phyloP scores from a whole-genome alignment of 768 basidiomycete species.

The Hypholoma sublateritium region DNA sequence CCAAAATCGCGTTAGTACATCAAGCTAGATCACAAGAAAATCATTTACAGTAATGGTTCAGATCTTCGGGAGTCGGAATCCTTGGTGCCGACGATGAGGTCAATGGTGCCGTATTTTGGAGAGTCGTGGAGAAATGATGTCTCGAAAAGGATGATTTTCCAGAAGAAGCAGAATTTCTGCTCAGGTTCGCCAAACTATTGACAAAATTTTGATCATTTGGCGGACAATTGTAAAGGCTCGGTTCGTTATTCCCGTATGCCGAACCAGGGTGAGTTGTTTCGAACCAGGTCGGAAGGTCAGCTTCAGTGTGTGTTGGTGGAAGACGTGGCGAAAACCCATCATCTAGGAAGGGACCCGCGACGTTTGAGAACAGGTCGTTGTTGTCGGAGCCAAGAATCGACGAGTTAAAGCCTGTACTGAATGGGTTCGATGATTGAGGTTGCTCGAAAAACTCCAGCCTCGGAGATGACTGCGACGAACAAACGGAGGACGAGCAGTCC shows the following conservation, averaged over 20 bases:
- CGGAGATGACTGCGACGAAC: constrained; percentile 39
- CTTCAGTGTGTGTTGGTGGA: constrained; percentile 21
- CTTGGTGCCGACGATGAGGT: constrained; percentile 32
- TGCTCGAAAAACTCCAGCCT: constrained; percentile 37
- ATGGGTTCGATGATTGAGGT: constrained; percentile 26
- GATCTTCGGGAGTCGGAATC: constrained; percentile 42
- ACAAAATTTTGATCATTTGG: constrained; percentile 19
- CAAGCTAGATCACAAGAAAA: constrained; percentile 3
- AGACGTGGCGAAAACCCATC: constrained; percentile 31
- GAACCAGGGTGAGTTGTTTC: constrained; percentile 34
- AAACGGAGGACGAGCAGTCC: constrained; percentile 30
- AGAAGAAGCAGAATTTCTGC: constrained; percentile 17
- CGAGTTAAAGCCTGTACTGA: constrained; percentile 23
- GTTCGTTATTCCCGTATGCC: constrained; percentile 28
- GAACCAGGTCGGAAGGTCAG: constrained; percentile 33
- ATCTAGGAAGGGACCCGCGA: constrained; percentile 37
- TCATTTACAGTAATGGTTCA: constrained; percentile 56
- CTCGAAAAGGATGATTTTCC: constrained; percentile 22
- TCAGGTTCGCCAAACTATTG: constrained; percentile 22
- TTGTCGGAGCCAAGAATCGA: neutral
- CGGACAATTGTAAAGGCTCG: constrained; percentile 17
- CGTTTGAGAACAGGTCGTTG: constrained; percentile 32
- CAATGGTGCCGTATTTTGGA: constrained; percentile 12
- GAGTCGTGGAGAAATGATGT: constrained; percentile 19
- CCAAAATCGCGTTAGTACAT: constrained; percentile 7